A percentile compares a stretch with the other conserved stretches of the same genome.
phyloP scores from a whole-genome alignment of 2,329 filamentous ascomycete genomes.

The Trichoderma atroviride region DNA sequence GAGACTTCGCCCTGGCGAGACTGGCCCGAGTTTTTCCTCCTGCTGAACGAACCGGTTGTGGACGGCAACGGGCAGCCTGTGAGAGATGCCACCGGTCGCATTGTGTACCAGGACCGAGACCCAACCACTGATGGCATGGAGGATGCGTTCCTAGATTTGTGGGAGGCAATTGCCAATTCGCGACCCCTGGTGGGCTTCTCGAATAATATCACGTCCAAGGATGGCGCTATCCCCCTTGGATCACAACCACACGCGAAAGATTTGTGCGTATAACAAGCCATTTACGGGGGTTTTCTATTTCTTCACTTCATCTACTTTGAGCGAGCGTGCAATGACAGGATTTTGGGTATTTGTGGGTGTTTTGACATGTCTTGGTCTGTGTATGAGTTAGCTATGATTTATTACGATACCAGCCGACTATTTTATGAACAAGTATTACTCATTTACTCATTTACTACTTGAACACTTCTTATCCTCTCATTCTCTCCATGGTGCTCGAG shows the following conservation, averaged over 20 bases:
- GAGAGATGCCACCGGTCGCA: slow-evolving; percentile 19
- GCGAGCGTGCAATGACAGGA: neutral
- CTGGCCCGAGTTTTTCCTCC: slow-evolving; percentile 33
- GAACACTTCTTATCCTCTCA: too few species aligned
- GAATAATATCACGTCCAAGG: neutral
- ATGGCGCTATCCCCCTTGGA: slow-evolving; percentile 30
- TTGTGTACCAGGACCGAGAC: slow-evolving; percentile 24
- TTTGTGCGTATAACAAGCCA: slow-evolving; percentile 4
- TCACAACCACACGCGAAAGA: slow-evolving; percentile 1
- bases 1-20: slow-evolving; percentile 36
- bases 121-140: slow-evolving; percentile 30
- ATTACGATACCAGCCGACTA: neutral
- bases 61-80: slow-evolving; percentile 21
- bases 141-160: slow-evolving; percentile 33
- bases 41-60: slow-evolving; percentile 30
- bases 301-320: neutral
- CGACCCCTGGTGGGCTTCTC: slow-evolving; percentile 32
- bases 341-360: neutral
- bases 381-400: neutral
- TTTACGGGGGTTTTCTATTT: neutral
- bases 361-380: neutral
- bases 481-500: neutral
- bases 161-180: slow-evolving; percentile 32
- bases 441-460: neutral
- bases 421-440: neutral